A percentile compares a stretch with the other conserved stretches of the same genome.
These are phyloP conservation scores for Cordyceps cateniannulata DNA, from an alignment of 2,329 filamentous ascomycete species.

Conservation along the genomic window DNA sequence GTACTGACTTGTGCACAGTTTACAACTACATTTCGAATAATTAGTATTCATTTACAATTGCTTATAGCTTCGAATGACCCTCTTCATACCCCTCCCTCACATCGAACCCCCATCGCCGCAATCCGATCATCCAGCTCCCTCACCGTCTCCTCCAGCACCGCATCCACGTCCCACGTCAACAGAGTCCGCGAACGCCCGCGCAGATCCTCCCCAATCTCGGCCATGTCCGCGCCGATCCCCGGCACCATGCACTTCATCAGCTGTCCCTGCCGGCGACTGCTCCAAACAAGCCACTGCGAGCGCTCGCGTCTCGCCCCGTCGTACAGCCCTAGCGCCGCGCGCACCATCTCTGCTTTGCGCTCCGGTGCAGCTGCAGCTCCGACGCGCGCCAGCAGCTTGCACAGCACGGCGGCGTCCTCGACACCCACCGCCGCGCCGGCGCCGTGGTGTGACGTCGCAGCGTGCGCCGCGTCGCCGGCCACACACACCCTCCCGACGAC, in stretches of 20 bases:
- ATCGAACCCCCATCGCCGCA: neutral
- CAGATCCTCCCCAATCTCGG: neutral
- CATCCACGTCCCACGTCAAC: neutral
- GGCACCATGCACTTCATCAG: neutral
- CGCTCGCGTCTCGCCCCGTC: slow-evolving; percentile 42
- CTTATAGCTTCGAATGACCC: neutral
- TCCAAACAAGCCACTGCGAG: slow-evolving; percentile 43
- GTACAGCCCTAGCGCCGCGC: slow-evolving; percentile 30
- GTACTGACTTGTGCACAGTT: no score
- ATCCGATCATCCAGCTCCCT: neutral
- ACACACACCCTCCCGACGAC: slow-evolving; percentile 39
- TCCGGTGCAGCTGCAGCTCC: slow-evolving; percentile 22
- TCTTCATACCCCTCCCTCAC: neutral
- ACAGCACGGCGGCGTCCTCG: slow-evolving; percentile 41
- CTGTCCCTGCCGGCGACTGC: slow-evolving; percentile 29
- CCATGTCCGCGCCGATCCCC: neutral
- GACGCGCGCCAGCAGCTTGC: slow-evolving; percentile 39
- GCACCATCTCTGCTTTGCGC: neutral
- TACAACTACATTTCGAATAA: no score
- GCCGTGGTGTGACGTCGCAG: slow-evolving; percentile 53
- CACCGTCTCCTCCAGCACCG: neutral
- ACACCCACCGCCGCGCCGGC: slow-evolving; percentile 53
- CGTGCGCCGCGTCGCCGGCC: slow-evolving; percentile 58
- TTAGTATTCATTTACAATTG: no score
- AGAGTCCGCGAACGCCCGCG: neutral